Percentiles rank a stretch among this genome's conserved stretches.
These are phyloP conservation scores for Neurospora tetrasperma DNA, from an alignment of 495 filamentous ascomycete species.

Conservation along the genomic window DNA sequence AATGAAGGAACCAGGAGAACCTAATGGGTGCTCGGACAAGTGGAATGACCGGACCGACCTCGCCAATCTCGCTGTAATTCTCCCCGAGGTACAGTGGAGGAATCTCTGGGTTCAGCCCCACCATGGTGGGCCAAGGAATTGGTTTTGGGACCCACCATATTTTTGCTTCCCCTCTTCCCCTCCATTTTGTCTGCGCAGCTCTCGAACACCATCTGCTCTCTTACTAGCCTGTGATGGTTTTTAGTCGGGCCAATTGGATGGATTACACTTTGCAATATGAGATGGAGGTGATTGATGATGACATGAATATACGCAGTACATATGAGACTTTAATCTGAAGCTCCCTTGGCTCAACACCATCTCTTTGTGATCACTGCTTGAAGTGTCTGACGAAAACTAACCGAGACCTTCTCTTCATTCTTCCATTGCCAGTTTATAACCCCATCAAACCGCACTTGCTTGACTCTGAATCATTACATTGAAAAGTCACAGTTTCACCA, in stretches of 20 bases:
- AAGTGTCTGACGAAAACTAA: background rate
- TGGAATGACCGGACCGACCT: background rate
- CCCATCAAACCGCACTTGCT: background rate
- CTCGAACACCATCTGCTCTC: background rate
- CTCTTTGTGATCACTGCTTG: background rate
- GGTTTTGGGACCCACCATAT: background rate
- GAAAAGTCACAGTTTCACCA: background rate
- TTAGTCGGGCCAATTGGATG: background rate
- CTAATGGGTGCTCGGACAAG: background rate
- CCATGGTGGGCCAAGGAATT: background rate
- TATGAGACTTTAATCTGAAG: background rate
- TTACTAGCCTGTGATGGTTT: background rate
- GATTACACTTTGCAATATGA: background rate
- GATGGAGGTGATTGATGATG: no score
- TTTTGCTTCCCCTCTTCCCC: background rate
- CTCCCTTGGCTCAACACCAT: background rate
- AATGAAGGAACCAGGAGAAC: background rate
- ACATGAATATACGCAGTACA: no score
- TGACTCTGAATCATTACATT: no score
- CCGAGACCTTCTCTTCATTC: background rate
- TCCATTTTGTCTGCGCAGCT: background rate
- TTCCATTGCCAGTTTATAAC: no score
- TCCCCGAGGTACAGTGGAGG: constrained; percentile 13
- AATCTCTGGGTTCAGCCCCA: background rate
- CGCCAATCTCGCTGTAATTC: constrained; percentile 19